Percentiles rank a stretch among this genome's conserved stretches.
These are phyloP conservation scores for Claviceps sp. DNA, from an alignment of 2,329 filamentous ascomycete genomes.

Conservation along the genomic window DNA sequence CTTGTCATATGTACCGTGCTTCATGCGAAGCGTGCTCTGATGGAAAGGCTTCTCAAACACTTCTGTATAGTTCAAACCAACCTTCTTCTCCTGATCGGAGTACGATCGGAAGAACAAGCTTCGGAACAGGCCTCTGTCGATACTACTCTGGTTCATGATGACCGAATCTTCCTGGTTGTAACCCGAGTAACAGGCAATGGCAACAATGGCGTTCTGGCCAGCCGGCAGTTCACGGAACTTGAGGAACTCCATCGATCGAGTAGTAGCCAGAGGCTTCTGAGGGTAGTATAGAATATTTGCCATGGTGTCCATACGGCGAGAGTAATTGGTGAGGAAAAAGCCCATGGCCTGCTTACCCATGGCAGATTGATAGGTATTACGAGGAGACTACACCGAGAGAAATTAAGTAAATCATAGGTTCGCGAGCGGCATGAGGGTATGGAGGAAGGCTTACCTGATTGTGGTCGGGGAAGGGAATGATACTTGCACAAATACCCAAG, in stretches of 20 bases:
- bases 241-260: slow-evolving; percentile 94
- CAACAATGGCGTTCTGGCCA: slow-evolving; percentile 95
- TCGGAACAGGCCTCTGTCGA: slow-evolving; percentile 92
- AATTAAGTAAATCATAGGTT: background rate
- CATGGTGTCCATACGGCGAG: slow-evolving; percentile 98
- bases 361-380: slow-evolving; percentile 98
- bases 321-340: slow-evolving; percentile 94
- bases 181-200: slow-evolving; percentile 91
- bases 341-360: slow-evolving; percentile 99
- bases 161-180: slow-evolving; percentile 99
- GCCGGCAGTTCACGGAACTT: slow-evolving; percentile 96
- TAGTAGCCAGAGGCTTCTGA: slow-evolving; percentile 92
- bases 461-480: slow-evolving; percentile 98
- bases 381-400: slow-evolving; percentile 53
- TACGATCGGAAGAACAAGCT: slow-evolving; percentile 97
- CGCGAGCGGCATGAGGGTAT: background rate
- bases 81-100: slow-evolving; percentile 90
- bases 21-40: slow-evolving; percentile 76
- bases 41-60: slow-evolving; percentile 91
- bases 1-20: slow-evolving; percentile 95
- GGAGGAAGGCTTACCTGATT: slow-evolving; percentile 52
- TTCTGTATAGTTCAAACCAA: slow-evolving; percentile 87
- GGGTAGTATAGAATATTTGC: slow-evolving; percentile 98
- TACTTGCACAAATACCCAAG: slow-evolving; percentile 93
- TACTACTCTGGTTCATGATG: slow-evolving; percentile 99